Percentiles rank a stretch among this genome's conserved stretches.
These are phyloP conservation scores for Asterochloris erici DNA, from an alignment of 139 green algal species.

Conservation along the genomic window DNA sequence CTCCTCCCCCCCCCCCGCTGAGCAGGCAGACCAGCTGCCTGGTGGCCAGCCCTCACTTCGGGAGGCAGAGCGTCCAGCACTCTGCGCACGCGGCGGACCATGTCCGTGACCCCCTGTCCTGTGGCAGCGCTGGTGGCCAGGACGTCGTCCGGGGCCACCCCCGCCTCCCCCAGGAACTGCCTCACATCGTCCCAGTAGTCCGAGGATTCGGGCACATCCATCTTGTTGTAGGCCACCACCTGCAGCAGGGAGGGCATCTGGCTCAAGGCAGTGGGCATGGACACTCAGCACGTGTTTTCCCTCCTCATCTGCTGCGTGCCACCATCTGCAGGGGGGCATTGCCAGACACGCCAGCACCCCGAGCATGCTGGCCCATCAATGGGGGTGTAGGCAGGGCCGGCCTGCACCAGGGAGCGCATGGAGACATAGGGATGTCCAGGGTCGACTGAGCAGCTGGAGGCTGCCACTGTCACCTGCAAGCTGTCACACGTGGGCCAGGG, in stretches of 20 bases:
- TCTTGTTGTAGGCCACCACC: conserved; percentile 85
- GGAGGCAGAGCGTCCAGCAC: too few species aligned
- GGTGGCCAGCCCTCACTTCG: too few species aligned
- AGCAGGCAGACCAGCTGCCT: too few species aligned
- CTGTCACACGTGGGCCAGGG: too few species aligned
- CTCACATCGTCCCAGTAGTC: conserved; percentile 76
- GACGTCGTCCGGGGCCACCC: conserved; percentile 24
- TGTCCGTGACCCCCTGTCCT: conserved; percentile 39
- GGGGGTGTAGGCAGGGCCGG: too few species aligned
- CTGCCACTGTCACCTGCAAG: too few species aligned
- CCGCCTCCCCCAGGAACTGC: conserved; percentile 46
- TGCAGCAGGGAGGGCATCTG: conserved; percentile 18
- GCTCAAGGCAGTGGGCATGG: not conserved
- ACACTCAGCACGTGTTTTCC: not conserved
- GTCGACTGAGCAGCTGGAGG: too few species aligned
- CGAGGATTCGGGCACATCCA: conserved; percentile 85
- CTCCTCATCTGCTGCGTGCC: not conserved
- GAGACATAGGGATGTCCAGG: too few species aligned
- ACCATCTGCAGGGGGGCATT: not conserved
- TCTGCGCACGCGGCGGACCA: conserved; percentile 54
- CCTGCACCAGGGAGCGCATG: too few species aligned
- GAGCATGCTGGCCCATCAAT: too few species aligned
- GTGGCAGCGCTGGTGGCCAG: conserved; percentile 67
- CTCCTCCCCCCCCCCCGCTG: too few species aligned
- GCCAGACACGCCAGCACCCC: too few species aligned